These are phyloP conservation scores for Ceratobasidium sp. DNA, from an alignment of 1,284 basidiomycete species.

Conservation along the genomic window DNA sequence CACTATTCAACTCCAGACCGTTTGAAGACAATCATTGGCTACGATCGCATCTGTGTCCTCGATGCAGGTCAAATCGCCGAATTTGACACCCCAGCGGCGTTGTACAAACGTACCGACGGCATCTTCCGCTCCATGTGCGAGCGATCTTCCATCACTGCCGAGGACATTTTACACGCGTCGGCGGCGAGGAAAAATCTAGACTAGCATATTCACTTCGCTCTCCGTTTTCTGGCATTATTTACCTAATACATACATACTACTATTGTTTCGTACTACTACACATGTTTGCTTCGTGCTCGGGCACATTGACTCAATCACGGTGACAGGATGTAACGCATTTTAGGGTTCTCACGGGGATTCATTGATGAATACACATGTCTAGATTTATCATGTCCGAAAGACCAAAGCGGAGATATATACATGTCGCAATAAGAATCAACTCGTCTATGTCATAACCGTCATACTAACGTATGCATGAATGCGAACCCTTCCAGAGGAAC, in stretches of 20 bases:
- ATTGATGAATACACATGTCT: background rate
- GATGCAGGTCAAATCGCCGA: conserved; percentile 58
- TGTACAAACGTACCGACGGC: conserved; percentile 64
- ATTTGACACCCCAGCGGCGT: conserved; percentile 69
- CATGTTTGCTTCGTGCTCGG: too few relatives aligned
- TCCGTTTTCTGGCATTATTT: background rate
- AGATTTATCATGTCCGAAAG: background rate
- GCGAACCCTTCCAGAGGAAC: background rate
- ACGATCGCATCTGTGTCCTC: conserved; percentile 57
- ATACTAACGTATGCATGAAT: background rate
- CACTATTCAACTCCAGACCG: conserved; percentile 32
- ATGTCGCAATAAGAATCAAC: background rate
- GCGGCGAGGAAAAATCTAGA: background rate
- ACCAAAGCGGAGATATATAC: background rate
- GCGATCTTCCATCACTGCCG: conserved; percentile 49
- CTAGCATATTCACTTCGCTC: background rate
- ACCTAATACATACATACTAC: too few relatives aligned
- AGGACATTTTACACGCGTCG: conserved; percentile 23
- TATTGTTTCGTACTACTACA: too few relatives aligned
- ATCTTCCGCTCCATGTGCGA: conserved; percentile 75
- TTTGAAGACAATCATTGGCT: conserved; percentile 50
- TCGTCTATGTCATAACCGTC: background rate
- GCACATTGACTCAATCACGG: too few relatives aligned
- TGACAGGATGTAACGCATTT: too few relatives aligned
- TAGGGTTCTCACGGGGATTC: too few relatives aligned